A percentile compares a stretch with the other conserved stretches of the same genome.
Evolutionary conservation across 208 protist species (phyloP).

Genomic region (Wallacemonas sp.): DNA sequence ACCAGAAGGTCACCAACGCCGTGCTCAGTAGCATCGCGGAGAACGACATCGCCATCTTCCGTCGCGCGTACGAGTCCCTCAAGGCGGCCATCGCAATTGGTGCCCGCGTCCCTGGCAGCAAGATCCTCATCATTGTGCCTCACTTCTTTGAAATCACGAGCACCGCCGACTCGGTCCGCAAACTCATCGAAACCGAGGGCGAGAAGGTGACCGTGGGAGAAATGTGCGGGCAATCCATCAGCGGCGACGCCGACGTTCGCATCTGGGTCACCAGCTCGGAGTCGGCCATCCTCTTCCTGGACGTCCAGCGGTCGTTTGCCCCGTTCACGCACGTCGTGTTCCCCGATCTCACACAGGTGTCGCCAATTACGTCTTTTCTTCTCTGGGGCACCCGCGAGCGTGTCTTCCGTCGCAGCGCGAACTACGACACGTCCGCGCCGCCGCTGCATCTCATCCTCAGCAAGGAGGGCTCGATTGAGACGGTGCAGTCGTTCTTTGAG

Average conservation of each 20-base stretch:
- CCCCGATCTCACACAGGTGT: constrained; percentile 58
- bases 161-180: constrained; percentile 46
- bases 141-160: constrained; percentile 69
- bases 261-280: constrained; percentile 86
- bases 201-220: constrained; percentile 44
- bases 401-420: constrained; percentile 49
- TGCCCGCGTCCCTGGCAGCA: constrained; percentile 15
- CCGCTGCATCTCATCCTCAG: constrained; percentile 43
- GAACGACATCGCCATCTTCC: constrained; percentile 21
- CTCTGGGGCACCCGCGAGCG: constrained; percentile 66
- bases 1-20: constrained; percentile 43
- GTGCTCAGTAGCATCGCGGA: constrained; percentile 32
- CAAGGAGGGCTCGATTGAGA: constrained; percentile 34
- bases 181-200: constrained; percentile 17
- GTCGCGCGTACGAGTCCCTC: constrained; percentile 24
- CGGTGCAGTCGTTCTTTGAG: constrained; percentile 44
- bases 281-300: constrained; percentile 73
- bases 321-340: constrained; percentile 88
- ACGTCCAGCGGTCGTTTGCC: constrained; percentile 51
- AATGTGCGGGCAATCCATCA: constrained; percentile 64
- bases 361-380: constrained; percentile 66
- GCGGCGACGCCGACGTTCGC: constrained; percentile 30
- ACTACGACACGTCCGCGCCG: constrained; percentile 34
- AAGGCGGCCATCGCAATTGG: constrained; percentile 24
- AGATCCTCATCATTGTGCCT: constrained; percentile 84